Percentiles rank a stretch among this genome's conserved stretches.
phyloP scores from a whole-genome alignment of 2,329 filamentous ascomycete species.

The Rhinocladiella mackenziei region DNA sequence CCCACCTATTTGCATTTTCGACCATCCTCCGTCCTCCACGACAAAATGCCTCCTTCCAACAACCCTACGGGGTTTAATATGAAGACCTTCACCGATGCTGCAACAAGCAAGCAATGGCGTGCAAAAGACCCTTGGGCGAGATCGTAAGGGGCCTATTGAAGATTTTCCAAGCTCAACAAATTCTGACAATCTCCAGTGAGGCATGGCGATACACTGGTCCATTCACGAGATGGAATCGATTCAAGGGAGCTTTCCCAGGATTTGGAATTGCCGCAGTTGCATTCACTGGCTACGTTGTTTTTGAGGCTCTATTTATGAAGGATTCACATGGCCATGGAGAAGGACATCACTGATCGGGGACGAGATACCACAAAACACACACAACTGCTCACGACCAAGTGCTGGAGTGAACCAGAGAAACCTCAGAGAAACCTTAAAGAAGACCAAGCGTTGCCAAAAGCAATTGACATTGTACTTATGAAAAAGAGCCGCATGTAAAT shows the following conservation, averaged over 20 bases:
- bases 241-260: constrained; percentile 81
- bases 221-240: constrained; percentile 85
- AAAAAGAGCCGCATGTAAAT: not conserved
- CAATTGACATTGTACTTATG: constrained; percentile 5
- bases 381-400: constrained; percentile 25
- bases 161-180: not conserved
- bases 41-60: constrained; percentile 23
- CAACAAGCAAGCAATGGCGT: constrained; percentile 28
- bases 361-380: constrained; percentile 1
- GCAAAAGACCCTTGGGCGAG: constrained; percentile 59
- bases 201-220: constrained; percentile 88
- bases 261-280: constrained; percentile 89
- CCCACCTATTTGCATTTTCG: not conserved
- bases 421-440: too few species aligned
- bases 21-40: not conserved
- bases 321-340: constrained; percentile 62
- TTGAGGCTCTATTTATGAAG: constrained; percentile 81
- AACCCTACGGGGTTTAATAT: constrained; percentile 93
- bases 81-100: constrained; percentile 39
- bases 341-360: constrained; percentile 31
- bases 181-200: constrained; percentile 59
- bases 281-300: constrained; percentile 83
- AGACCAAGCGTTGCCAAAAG: too few species aligned
- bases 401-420: constrained; percentile 24
- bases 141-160: constrained; percentile 46